Evolutionary conservation across 371 early-diverging fungal species (phyloP).

Genomic region (Apophysomyces trapeziformis): DNA sequence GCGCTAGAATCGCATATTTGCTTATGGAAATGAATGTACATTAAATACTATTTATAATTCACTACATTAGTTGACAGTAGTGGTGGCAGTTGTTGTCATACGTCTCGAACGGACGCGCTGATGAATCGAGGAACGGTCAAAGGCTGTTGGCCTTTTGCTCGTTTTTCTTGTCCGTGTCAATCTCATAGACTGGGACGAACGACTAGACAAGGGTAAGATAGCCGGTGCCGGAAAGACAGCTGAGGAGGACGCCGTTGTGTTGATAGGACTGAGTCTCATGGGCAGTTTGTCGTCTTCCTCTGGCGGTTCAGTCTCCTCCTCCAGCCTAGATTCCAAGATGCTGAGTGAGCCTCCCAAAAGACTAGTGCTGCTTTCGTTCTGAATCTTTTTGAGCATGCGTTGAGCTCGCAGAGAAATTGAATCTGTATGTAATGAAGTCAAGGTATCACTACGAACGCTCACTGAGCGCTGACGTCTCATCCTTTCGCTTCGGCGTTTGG

Average conservation of each 20-base stretch:
- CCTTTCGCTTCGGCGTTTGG: conserved; percentile 40
- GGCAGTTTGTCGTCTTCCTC: conserved; percentile 6
- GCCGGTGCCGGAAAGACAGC: background rate
- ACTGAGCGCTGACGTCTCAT: conserved; percentile 37
- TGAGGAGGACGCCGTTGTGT: conserved; percentile 12
- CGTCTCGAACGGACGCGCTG: conserved; percentile 20
- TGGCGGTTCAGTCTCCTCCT: background rate
- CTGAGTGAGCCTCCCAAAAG: conserved; percentile 13
- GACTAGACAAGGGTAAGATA: conserved; percentile 12
- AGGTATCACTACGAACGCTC: conserved; percentile 32
- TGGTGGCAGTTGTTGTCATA: conserved; percentile 18
- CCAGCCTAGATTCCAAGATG: conserved; percentile 8
- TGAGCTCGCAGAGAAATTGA: conserved; percentile 44
- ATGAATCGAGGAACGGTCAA: conserved; percentile 23
- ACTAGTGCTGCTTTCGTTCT: conserved; percentile 31
- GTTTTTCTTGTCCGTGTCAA: conserved; percentile 24
- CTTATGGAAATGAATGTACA: background rate
- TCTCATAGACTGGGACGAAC: conserved; percentile 19
- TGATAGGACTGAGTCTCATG: conserved; percentile 16
- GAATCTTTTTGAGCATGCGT: conserved; percentile 45
- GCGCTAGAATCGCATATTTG: background rate
- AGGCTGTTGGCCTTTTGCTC: conserved; percentile 22
- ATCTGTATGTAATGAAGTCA: conserved; percentile 32
- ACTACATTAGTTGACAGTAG: conserved; percentile 1
- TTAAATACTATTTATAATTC: background rate